phyloP scores from a whole-genome alignment of 2,329 filamentous ascomycete species.

The Dothideomycetes sp. region DNA sequence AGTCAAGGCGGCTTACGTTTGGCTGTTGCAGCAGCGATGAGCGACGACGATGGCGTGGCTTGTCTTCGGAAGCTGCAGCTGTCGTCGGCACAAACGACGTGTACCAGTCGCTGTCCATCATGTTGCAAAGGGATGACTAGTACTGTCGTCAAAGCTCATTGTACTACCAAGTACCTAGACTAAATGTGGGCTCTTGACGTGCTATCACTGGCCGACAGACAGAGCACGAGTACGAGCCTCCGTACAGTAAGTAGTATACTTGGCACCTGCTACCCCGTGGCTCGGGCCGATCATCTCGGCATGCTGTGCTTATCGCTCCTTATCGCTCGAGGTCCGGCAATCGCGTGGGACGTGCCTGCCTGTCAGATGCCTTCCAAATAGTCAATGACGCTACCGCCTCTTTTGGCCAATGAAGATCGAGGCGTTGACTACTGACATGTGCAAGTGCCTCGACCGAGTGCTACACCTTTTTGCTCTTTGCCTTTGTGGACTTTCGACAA shows the following conservation, averaged over 20 bases:
- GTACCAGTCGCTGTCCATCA: slow-evolving; percentile 70
- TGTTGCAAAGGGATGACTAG: not conserved
- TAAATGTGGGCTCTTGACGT: too few relatives aligned
- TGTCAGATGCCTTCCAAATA: too few relatives aligned
- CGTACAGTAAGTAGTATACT: too few relatives aligned
- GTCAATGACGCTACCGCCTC: slow-evolving; percentile 3
- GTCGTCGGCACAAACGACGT: slow-evolving; percentile 56
- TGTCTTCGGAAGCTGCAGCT: slow-evolving; percentile 42
- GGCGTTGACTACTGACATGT: too few relatives aligned
- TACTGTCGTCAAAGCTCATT: not conserved
- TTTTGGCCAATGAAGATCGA: slow-evolving; percentile 3
- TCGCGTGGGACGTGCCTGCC: slow-evolving; percentile 9
- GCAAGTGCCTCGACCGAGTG: not conserved
- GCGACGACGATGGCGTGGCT: slow-evolving; percentile 52
- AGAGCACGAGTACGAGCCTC: too few relatives aligned
- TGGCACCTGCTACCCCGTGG: too few relatives aligned
- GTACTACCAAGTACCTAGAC: too few relatives aligned
- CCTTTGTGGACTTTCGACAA: not conserved
- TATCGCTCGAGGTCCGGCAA: too few relatives aligned
- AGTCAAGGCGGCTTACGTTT: slow-evolving; percentile 35
- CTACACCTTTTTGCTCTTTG: not conserved
- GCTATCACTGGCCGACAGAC: too few relatives aligned
- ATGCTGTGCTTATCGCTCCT: too few relatives aligned
- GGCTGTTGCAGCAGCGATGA: slow-evolving; percentile 56
- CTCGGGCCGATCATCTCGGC: slow-evolving; percentile 8